Base-by-base conservation (phyloP, 768 basidiomycete genomes). In the Psilocybe tampanensis region DNA sequence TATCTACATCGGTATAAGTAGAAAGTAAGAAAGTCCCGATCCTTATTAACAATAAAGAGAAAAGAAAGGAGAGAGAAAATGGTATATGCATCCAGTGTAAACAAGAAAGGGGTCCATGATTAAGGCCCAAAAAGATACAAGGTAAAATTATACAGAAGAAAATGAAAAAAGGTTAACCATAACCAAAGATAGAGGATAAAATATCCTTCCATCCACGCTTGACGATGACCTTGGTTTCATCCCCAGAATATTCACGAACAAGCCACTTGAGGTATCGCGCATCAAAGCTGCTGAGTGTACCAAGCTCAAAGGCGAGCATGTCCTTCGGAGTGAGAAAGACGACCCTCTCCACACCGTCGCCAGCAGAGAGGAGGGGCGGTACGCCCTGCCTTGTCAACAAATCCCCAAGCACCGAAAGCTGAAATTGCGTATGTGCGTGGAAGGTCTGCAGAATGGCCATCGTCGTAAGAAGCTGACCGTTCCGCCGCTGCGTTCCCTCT, bases 211-310 rank as follows among this genome's bases (percentile, higher is more conserved):
- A 84, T 1, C 80, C 73, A n/a, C 79, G 61, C 64, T 69, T 78
- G 3, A 84, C 68, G 17, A 77, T 65, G 3, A 82, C 66, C 44
- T 63, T 66, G 18, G 68, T 68, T 11, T 80, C 78, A 2, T 76
- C 76, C 2, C 76, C 83, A 3, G 79, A 84, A 56, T 89, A 89
- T 69, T 90, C 88, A 49, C 79, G 78, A 1, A 78, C 82, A 17
- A 94, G 74, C 89, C 90, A 93, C 67, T 91, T 89, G 32, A 92
- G 72, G 66, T 92, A 93, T 42, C 75, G 77, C n/a, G 80, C 86
- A 59, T 94, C 92, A 45, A 86, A 66, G 4, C 76, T 72, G 64
- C 91, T 94, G 56, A 91, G 71, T 7, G 90, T 86, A 1, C 90
- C 87, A 0, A 94, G 79, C 66, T 89, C 89, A 45, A 94, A 86